Percentiles rank a stretch among this genome's conserved stretches.
These are phyloP conservation scores for Rhodotorula mucilaginosa DNA, from an alignment of 1,284 basidiomycete species.

Conservation along the genomic window DNA sequence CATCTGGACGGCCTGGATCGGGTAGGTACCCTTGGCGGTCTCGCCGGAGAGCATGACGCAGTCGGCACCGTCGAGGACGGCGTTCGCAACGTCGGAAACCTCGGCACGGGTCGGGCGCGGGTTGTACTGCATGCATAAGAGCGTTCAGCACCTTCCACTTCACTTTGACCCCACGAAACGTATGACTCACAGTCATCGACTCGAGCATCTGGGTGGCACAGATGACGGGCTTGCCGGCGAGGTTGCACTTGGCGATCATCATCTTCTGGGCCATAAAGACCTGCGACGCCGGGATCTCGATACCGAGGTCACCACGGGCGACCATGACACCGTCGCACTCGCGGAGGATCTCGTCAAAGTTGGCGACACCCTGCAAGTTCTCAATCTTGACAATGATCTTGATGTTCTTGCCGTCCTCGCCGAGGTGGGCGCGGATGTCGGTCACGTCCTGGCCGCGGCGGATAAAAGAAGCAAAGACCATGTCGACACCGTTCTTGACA, in stretches of 20 bases:
- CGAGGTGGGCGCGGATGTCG: conserved; percentile 85
- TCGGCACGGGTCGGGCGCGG: conserved; percentile 94
- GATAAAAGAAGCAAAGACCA: conserved; percentile 98
- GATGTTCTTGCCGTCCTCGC: conserved; percentile 85
- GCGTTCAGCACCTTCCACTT: not conserved
- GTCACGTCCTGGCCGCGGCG: conserved; percentile 86
- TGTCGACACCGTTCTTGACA: conserved; percentile 96
- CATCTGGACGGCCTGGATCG: conserved; percentile 91
- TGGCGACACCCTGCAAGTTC: conserved; percentile 93
- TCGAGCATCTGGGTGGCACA: conserved; percentile 99
- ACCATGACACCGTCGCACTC: conserved; percentile 98
- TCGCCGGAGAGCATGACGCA: conserved; percentile 99
- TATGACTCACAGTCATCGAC: conserved; percentile 73
- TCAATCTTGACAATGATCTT: conserved; percentile 99
- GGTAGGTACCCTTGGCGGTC: conserved; percentile 93
- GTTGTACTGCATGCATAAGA: conserved; percentile 61
- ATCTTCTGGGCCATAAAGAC: conserved; percentile 99
- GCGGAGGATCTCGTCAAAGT: conserved; percentile 94
- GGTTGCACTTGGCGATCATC: conserved; percentile 99
- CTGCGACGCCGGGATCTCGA: conserved; percentile 95
- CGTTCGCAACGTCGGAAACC: conserved; percentile 96
- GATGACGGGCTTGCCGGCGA: conserved; percentile 94
- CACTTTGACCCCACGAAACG: conserved; percentile 49
- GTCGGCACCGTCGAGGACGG: conserved; percentile 92
- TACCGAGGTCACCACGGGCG: conserved; percentile 94